Conservation (phyloP, 2,329 filamentous ascomycete genomes). For the Fusarium concolor region DNA sequence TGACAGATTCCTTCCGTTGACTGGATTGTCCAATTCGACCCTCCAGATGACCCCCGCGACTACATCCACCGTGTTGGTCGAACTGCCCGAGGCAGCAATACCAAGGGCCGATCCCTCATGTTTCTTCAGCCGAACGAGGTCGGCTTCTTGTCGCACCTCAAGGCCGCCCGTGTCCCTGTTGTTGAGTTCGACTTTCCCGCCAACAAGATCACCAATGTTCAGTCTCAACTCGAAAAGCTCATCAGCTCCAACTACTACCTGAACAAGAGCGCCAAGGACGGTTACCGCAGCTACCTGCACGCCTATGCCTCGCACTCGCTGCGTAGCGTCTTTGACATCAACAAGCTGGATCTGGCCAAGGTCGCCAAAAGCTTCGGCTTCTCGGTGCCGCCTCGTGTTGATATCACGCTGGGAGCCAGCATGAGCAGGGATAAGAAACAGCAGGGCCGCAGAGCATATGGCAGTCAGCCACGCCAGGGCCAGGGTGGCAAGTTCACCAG, state of each 20-base stretch:
- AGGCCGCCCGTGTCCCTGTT: slow-evolving; percentile 90
- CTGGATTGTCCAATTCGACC: slow-evolving; percentile 97
- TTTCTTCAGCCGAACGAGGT: slow-evolving; percentile 94
- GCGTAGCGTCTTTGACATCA: slow-evolving; percentile 76
- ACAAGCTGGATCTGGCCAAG: slow-evolving; percentile 85
- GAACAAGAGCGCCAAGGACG: slow-evolving; percentile 83
- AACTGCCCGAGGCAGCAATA: slow-evolving; percentile 85
- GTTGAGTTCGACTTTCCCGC: slow-evolving; percentile 96
- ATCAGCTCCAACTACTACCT: slow-evolving; percentile 97
- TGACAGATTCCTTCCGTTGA: slow-evolving; percentile 87
- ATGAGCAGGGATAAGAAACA: slow-evolving; percentile 76
- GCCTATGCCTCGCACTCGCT: slow-evolving; percentile 84
- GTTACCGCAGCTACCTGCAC: slow-evolving; percentile 91
- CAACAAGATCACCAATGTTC: slow-evolving; percentile 91
- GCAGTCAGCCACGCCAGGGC: slow-evolving; percentile 78
- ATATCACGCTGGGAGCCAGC: slow-evolving; percentile 84
- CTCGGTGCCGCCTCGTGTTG: slow-evolving; percentile 80
- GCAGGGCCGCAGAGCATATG: slow-evolving; percentile 75
- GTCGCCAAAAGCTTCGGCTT: slow-evolving; percentile 89
- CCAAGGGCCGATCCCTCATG: slow-evolving; percentile 88
- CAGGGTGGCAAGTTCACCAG: slow-evolving; percentile 42
- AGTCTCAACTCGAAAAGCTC: slow-evolving; percentile 92
- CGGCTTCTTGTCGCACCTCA: slow-evolving; percentile 90
- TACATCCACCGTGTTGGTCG: slow-evolving; percentile 97
- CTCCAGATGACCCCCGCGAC: slow-evolving; percentile 88